phyloP scores from a whole-genome alignment of 768 basidiomycete genomes.

The Clitopilus passeckerianus region DNA sequence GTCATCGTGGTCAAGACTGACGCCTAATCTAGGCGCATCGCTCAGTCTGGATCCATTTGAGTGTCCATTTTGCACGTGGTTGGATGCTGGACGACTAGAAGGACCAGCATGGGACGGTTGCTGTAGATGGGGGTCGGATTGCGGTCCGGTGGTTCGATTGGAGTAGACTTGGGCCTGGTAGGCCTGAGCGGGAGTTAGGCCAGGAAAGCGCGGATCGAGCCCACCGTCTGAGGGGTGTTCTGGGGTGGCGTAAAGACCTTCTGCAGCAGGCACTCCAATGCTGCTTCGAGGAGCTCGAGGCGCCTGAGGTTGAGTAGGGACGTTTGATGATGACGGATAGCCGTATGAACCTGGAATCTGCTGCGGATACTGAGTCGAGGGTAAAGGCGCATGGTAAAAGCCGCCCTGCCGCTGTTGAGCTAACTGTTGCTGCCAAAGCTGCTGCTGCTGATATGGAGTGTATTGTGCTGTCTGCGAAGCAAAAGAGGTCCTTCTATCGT shows the following conservation, averaged over 20 bases:
- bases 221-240: slow-evolving; percentile 27
- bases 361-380: background rate
- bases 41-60: slow-evolving; percentile 9
- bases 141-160: slow-evolving; percentile 31
- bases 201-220: slow-evolving; percentile 40
- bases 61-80: slow-evolving; percentile 19
- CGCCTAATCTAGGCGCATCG: slow-evolving; percentile 29
- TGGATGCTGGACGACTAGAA: slow-evolving; percentile 15
- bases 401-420: background rate
- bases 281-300: slow-evolving; percentile 14
- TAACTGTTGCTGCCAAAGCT: background rate
- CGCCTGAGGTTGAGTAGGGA: slow-evolving; percentile 5
- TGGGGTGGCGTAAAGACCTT: slow-evolving; percentile 11
- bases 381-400: background rate
- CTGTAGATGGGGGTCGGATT: slow-evolving; percentile 21
- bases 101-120: slow-evolving; percentile 20
- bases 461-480: background rate
- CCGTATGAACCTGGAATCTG: background rate
- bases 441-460: slow-evolving; percentile 9
- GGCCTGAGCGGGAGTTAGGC: slow-evolving; percentile 72
- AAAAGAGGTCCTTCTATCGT: slow-evolving; percentile 20
- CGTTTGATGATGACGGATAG: slow-evolving; percentile 14
- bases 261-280: slow-evolving; percentile 5
- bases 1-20: slow-evolving; percentile 49
- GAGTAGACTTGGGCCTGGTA: slow-evolving; percentile 74